These are phyloP conservation scores for Tagetes patula DNA, from an alignment of 129 eudicot genomes.

Conservation along the genomic window DNA sequence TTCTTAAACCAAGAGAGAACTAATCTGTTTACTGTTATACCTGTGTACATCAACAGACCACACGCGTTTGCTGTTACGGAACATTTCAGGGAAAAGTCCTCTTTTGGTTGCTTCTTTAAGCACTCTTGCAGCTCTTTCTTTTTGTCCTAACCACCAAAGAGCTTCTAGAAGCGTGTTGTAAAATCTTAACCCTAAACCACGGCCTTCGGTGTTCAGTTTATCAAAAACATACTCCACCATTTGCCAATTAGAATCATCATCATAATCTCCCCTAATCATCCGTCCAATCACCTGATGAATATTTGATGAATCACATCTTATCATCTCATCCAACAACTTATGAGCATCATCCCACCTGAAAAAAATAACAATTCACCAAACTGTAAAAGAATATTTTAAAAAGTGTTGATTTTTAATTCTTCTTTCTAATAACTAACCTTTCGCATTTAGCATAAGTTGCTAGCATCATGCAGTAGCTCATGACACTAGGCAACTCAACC, in stretches of 20 bases:
- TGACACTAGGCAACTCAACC: conserved; percentile 82
- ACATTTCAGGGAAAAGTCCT: conserved; percentile 85
- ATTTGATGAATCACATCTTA: conserved; percentile 60
- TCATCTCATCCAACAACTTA: conserved; percentile 76
- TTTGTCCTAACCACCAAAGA: conserved; percentile 92
- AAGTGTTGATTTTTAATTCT: neutral
- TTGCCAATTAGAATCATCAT: conserved; percentile 85
- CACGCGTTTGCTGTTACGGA: conserved; percentile 70
- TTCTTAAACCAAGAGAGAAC: neutral
- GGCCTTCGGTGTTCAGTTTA: conserved; percentile 79
- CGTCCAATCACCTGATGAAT: conserved; percentile 84
- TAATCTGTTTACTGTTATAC: conserved; percentile 29
- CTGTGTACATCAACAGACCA: conserved; percentile 96
- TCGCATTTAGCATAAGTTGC: conserved; percentile 74
- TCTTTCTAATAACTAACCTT: conserved; percentile 46
- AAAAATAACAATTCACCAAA: conserved; percentile 19
- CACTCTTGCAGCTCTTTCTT: conserved; percentile 89
- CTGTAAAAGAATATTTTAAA: neutral
- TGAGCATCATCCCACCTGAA: conserved; percentile 73
- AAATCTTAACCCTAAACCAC: conserved; percentile 87
- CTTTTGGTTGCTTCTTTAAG: conserved; percentile 86
- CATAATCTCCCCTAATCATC: conserved; percentile 87
- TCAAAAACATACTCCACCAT: conserved; percentile 94
- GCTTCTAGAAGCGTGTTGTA: conserved; percentile 86
- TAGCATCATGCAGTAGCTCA: conserved; percentile 97